Base-by-base conservation (phyloP, 202 grass and related monocot genomes). In the Cymbopogon flexuosus region DNA sequence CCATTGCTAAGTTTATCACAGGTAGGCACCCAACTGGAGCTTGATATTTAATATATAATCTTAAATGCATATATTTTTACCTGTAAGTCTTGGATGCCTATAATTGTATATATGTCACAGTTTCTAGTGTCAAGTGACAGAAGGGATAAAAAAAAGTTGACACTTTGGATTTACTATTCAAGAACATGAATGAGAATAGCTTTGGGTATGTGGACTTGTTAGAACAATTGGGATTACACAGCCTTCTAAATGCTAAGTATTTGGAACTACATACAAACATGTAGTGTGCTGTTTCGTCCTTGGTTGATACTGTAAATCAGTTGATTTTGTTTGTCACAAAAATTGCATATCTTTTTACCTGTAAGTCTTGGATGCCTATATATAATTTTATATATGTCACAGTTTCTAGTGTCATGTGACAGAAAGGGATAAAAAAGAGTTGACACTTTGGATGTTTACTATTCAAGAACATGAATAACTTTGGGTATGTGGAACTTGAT, bases 101-200 rank as follows among this genome's bases (percentile, higher is more conserved):
- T 27, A 27, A 5, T 33, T 40, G 3, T 47, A 66, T 10, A 42
- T 12, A 81, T 68, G 29, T 35, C 62, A 43, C 27, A 39, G 27
- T 80, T 69, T 80, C 5, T 58, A 31, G 35, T 57, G 21, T 43
- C 36, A 41, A 21, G 61, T 84, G 33, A 60, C 61, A 54, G 35
- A 67, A 74, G 30, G 33, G 30, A 29, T 27, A 27, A 15, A 16
- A 80, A 62, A 43, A 24, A 10, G 12, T 45, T 36, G 6, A 46
- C 69, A 37, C 18, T 73, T 59, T 59, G 51, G n/a, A 65, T 59
- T 75, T 75, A 22, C n/a, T 57, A n/a, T 74, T 58, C 71, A 75
- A 75, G 30, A 58, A 23, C 31, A 57, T 75, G n/a, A n/a, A n/a
- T n/a, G n/a, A n/a, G 31, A 12, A 56, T 65, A 64, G 16, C 1